Base-by-base conservation (phyloP, 257 asterid species). In the Fraxinus excelsior region DNA sequence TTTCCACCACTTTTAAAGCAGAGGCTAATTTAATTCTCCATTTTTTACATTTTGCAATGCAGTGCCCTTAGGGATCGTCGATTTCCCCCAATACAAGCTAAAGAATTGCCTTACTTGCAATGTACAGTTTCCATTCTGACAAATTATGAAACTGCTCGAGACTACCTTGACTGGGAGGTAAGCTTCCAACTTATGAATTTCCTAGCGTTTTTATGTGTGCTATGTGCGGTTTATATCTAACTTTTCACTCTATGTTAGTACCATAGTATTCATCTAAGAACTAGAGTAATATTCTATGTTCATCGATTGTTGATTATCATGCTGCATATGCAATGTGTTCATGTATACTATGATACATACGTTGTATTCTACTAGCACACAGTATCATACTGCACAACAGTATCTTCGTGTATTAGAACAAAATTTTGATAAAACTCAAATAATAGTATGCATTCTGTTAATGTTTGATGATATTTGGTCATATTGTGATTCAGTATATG, bases 131-230 rank as follows among this genome's bases (percentile, higher is more conserved):
- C 97, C 71, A 78, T 93, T 76, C 89, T 96, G 79, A 86, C 92
- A 77, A 88, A 96, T 82, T 96, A 93, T 76, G 98, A 96, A 87
- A 82, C 78, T 82, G 98, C 82, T 73, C 87, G 75, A 66, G 88
- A 90, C 83, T 90, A 91, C 87, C 97, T 93, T 79, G 99, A 96
- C 82, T 96, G 98, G 99, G 99, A 93, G 99, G 99, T 93, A 60
- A 34, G 5, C 4, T 60, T 60, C 67, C 67, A 60, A 25, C 28
- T 10, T 60, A 25, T 10, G 65, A 56, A 23, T 60, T 25, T 21
- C 16, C 16, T 21, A 60, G 6, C 32, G 11, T 60, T 25, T 23
- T n/a, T 23, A 23, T 60, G 31, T 11, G 31, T 23, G 13, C 13
- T 58, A 7, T 58, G 65, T n/a, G 12, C 13, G 65, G 46, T 40